These are phyloP conservation scores for Phytophthora pluvialis DNA, from an alignment of 352 stramenopile species.

Conservation along the genomic window DNA sequence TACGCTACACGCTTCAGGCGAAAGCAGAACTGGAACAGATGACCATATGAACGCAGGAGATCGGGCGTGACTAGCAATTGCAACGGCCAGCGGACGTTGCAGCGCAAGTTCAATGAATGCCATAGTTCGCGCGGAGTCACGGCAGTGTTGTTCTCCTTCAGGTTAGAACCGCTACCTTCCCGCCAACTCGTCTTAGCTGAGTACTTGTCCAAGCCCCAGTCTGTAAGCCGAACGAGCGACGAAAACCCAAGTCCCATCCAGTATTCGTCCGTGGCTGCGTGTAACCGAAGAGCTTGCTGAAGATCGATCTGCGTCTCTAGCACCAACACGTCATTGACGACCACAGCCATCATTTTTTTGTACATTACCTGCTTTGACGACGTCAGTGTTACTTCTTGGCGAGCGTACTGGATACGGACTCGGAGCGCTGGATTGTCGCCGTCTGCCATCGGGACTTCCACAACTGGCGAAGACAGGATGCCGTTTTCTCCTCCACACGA, in stretches of 20 bases:
- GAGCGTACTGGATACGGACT: slow-evolving; percentile 56
- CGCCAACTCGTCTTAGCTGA: slow-evolving; percentile 42
- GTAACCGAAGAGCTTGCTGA: slow-evolving; percentile 47
- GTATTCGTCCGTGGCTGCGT: slow-evolving; percentile 50
- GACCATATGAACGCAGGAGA: slow-evolving; percentile 62
- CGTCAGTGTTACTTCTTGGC: slow-evolving; percentile 44
- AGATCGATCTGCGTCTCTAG: slow-evolving; percentile 59
- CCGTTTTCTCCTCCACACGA: slow-evolving; percentile 38
- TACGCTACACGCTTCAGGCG: slow-evolving; percentile 75
- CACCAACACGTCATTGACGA: slow-evolving; percentile 51
- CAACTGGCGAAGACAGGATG: slow-evolving; percentile 36
- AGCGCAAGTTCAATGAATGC: slow-evolving; percentile 56
- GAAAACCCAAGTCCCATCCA: slow-evolving; percentile 64
- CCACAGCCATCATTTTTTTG: slow-evolving; percentile 56
- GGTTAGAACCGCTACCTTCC: slow-evolving; percentile 15
- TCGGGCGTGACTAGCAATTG: slow-evolving; percentile 69
- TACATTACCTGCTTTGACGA: slow-evolving; percentile 50
- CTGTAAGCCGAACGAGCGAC: slow-evolving; percentile 35
- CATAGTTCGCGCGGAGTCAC: slow-evolving; percentile 64
- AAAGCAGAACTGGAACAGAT: slow-evolving; percentile 85
- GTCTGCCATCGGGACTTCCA: slow-evolving; percentile 30
- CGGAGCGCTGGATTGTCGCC: slow-evolving; percentile 25
- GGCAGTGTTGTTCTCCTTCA: slow-evolving; percentile 48
- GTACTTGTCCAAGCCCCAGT: slow-evolving; percentile 69
- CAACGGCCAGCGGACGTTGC: slow-evolving; percentile 67